Conservation (phyloP, 169 alveolate genomes). For the Plasmodium gallinaceum region DNA sequence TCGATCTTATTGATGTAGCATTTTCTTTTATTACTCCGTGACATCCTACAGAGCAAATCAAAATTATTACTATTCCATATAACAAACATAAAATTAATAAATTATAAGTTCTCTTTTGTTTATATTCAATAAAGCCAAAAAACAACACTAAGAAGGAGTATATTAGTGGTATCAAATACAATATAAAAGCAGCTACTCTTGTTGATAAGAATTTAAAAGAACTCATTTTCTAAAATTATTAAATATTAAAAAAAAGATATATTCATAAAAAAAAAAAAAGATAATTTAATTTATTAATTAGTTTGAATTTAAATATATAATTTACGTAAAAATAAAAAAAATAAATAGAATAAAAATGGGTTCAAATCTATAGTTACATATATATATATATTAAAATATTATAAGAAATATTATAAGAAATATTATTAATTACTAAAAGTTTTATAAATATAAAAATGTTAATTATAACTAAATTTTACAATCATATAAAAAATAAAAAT, state of each 20-base stretch:
- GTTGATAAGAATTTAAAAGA: constrained; percentile 61
- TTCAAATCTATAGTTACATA: no score
- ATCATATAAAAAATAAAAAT: no score
- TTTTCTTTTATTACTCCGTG: constrained; percentile 55
- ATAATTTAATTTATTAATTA: no score
- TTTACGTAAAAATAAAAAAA: no score
- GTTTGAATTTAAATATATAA: no score
- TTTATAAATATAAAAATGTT: no score
- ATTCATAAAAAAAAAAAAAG: neutral
- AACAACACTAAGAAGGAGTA: constrained; percentile 42
- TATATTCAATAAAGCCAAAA: constrained; percentile 61
- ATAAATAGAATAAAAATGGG: no score
- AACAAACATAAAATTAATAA: constrained; percentile 26
- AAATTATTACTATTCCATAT: constrained; percentile 55
- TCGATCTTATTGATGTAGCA: constrained; percentile 68
- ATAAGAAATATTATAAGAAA: no score
- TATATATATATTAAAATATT: no score
- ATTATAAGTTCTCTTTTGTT: constrained; percentile 27
- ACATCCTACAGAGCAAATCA: constrained; percentile 68
- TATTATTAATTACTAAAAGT: no score
- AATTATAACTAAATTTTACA: no score
- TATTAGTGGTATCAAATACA: constrained; percentile 55
- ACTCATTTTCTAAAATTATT: constrained; percentile 56
- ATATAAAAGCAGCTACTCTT: constrained; percentile 63
- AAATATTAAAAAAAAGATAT: neutral